These are phyloP conservation scores for Didymella lethalis DNA, from an alignment of 2,329 filamentous ascomycete species.

Conservation along the genomic window DNA sequence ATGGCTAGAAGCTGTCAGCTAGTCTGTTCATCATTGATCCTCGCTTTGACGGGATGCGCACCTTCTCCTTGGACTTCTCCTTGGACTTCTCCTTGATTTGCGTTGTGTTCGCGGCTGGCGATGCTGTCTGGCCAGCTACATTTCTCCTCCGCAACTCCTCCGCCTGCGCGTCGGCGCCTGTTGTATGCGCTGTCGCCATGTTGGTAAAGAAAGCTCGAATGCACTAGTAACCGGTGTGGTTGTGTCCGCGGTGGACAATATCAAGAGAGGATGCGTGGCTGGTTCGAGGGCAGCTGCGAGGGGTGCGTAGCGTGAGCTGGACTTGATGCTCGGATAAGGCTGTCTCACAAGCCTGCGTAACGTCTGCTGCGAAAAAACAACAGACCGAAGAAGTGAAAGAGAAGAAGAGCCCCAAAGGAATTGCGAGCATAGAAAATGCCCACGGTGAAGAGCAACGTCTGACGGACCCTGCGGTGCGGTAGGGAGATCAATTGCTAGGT, in stretches of 20 bases:
- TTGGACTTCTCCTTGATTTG: constrained; percentile 57
- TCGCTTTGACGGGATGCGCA: constrained; percentile 29
- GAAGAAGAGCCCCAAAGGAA: constrained; percentile 24
- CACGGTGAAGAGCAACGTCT: constrained; percentile 25
- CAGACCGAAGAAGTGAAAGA: constrained; percentile 20
- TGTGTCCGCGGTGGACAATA: constrained; percentile 10
- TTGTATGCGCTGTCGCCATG: constrained; percentile 45
- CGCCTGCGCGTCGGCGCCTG: constrained; percentile 53
- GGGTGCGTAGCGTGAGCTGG: constrained; percentile 20
- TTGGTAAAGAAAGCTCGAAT: constrained; percentile 11
- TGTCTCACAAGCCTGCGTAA: constrained; percentile 16
- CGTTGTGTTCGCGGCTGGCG: constrained; percentile 41
- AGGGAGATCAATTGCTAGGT: constrained; percentile 27
- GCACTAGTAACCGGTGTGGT: background rate
- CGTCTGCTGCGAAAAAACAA: constrained; percentile 15
- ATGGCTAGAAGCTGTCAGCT: constrained; percentile 46
- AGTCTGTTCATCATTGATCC: background rate
- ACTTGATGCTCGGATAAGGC: constrained; percentile 8
- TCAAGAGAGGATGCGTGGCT: constrained; percentile 27
- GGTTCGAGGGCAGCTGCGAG: constrained; percentile 19
- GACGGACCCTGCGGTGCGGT: constrained; percentile 34
- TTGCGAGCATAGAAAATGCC: constrained; percentile 24
- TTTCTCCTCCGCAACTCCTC: constrained; percentile 58
- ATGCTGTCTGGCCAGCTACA: constrained; percentile 44
- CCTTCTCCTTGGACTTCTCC: constrained; percentile 59